Evolutionary conservation across 352 stramenopile genomes (phyloP), one percentile per base, ranked within the genome.

Genomic region (Phytophthora macrochlamydospora): DNA sequence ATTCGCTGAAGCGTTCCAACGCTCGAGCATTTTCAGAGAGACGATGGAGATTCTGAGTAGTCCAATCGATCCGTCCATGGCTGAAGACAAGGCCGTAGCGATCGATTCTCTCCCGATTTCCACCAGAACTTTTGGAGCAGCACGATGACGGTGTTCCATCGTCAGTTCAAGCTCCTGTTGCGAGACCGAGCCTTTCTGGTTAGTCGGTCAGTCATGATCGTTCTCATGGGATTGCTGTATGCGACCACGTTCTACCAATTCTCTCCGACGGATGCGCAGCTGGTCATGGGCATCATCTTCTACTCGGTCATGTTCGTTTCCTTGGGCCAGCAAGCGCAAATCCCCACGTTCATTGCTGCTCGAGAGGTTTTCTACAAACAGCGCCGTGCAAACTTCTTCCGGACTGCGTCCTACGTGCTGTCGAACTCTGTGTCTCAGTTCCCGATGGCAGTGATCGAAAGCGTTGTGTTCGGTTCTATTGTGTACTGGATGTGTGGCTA

Each of bases 11-110:
- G 50, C 43, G 7, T 90, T 87, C 55, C 54, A 70, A 2, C 38
- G 69, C 18, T 90, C 79, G 0, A 56, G 62, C 9, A 79, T 85
- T 42, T 80, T 72, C 57, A 62, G 85, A 45, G 40, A 45, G 3
- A 87, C 75, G 50, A 40, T 11, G 9, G 35, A 40, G 9, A 40
- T 40, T 40, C 35, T 40, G 9, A 40, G 9, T 40, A 11, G 35
- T 11, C 35, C 35, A 11, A 40, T 11, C 9, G 35, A 40, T 40
- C 6, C 35, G 35, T 40, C 9, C 35, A 6, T 40, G 9, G 6
- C 9, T 11, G 35, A 40, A 40, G 35, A 40, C 35, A 40, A 40
- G 35, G 9, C 6, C 6, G 35, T 40, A 11, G 6, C 35, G 35
- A 40, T 40, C 35, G 35, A 40, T 40, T 40, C 35, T 11, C 35